phyloP scores from a whole-genome alignment of 164 flowering plant species.

The Dillenia turbinata region DNA sequence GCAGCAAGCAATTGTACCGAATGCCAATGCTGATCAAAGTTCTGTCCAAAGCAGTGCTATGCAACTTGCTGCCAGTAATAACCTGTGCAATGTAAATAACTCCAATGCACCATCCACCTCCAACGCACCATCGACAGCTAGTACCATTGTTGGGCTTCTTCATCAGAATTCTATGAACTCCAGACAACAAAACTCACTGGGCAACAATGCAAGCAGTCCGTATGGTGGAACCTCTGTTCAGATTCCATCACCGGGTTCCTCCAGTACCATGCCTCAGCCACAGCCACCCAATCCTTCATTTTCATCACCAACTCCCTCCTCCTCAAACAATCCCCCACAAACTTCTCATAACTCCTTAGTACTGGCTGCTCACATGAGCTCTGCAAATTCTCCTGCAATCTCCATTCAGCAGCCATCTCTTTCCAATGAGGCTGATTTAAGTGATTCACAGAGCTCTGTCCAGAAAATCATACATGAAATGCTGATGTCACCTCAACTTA shows the following conservation, averaged over 20 bases:
- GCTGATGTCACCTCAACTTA: slow-evolving; percentile 74
- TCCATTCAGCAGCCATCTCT: slow-evolving; percentile 46
- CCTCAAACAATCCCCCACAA: slow-evolving; percentile 66
- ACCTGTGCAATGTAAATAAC: slow-evolving; percentile 38
- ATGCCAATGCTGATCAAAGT: slow-evolving; percentile 31
- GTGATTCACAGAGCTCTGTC: slow-evolving; percentile 84
- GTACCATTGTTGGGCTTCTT: slow-evolving; percentile 52
- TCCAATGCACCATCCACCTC: slow-evolving; percentile 30
- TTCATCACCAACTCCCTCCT: slow-evolving; percentile 69
- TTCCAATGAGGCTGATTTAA: slow-evolving; percentile 59
- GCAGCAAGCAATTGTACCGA: slow-evolving; percentile 38
- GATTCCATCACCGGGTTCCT: slow-evolving; percentile 71
- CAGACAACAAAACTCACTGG: slow-evolving; percentile 51
- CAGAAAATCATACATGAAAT: slow-evolving; percentile 85
- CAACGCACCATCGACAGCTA: slow-evolving; percentile 21
- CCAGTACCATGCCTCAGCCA: slow-evolving; percentile 46
- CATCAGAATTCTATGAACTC: slow-evolving; percentile 91
- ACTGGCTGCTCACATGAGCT: slow-evolving; percentile 37
- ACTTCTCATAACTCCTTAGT: slow-evolving; percentile 41
- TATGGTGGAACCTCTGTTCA: slow-evolving; percentile 59
- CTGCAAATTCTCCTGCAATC: slow-evolving; percentile 70
- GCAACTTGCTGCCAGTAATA: slow-evolving; percentile 38
- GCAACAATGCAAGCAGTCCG: slow-evolving; percentile 51
- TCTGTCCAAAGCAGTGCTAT: slow-evolving; percentile 29
- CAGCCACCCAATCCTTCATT: slow-evolving; percentile 62